A percentile compares a stretch with the other conserved stretches of the same genome.
phyloP scores from a whole-genome alignment of 495 filamentous ascomycete genomes.

The Symbiotaphrina buchneri region DNA sequence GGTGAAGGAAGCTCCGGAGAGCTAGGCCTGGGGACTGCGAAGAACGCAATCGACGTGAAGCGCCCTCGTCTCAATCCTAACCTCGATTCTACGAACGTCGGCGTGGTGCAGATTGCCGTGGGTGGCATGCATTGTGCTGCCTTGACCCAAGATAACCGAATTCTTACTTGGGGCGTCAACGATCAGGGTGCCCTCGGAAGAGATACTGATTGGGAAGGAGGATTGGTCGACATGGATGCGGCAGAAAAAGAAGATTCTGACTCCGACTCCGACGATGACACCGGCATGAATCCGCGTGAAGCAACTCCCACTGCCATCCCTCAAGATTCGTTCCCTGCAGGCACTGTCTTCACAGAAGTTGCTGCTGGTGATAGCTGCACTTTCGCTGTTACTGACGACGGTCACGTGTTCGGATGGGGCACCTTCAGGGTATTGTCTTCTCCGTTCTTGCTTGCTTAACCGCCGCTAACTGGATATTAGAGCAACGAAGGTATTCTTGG shows the following conservation, averaged over 20 bases:
- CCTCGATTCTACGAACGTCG: slow-evolving; percentile 12
- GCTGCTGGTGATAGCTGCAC: slow-evolving; percentile 39
- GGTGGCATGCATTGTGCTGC: slow-evolving; percentile 46
- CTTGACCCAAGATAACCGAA: slow-evolving; percentile 35
- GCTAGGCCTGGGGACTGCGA: slow-evolving; percentile 17
- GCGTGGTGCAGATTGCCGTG: slow-evolving; percentile 31
- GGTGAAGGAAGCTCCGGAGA: slow-evolving; percentile 19
- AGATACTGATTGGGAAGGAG: slow-evolving; percentile 35
- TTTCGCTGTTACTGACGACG: slow-evolving; percentile 43
- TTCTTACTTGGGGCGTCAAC: slow-evolving; percentile 48
- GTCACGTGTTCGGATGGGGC: slow-evolving; percentile 47
- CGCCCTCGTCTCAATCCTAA: slow-evolving; percentile 18
- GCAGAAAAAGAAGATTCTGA: slow-evolving; percentile 11
- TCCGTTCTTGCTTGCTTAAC: not conserved
- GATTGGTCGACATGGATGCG: slow-evolving; percentile 38
- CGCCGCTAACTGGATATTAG: slow-evolving; percentile 11
- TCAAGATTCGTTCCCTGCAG: slow-evolving; percentile 23
- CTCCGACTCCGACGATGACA: slow-evolving; percentile 21
- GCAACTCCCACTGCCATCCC: slow-evolving; percentile 34
- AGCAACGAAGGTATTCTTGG: slow-evolving; percentile 48
- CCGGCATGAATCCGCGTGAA: slow-evolving; percentile 36
- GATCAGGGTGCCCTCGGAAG: slow-evolving; percentile 42
- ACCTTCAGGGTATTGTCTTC: slow-evolving; percentile 34
- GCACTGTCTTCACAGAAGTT: slow-evolving; percentile 32
- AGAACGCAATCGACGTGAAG: slow-evolving; percentile 17